Base-by-base conservation (phyloP, 2,329 filamentous ascomycete genomes). In the Arthrobotrys entomopaga region DNA sequence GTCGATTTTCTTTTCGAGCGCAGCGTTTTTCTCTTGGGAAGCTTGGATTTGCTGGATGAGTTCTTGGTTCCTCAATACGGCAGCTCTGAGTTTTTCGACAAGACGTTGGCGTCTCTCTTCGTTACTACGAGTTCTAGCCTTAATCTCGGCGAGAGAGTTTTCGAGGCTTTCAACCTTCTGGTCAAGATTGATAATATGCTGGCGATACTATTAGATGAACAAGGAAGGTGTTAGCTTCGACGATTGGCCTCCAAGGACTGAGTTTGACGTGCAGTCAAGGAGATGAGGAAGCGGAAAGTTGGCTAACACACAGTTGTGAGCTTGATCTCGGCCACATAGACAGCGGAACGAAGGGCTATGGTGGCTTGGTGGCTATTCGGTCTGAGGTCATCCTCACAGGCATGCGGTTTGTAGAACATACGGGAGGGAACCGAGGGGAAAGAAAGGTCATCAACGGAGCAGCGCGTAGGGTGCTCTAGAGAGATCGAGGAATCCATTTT, bases 251-350 rank as follows among this genome's bases (percentile, higher is more conserved):
- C 29, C 5, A 34, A 3, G 29, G 10, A 6, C 29, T 34, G 10
- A 34, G 6, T 34, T 10, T 34, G 29, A 34, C 10, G 29, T 10
- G 2, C 29, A 6, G 29, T 8, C 6, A 34, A 34, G 29, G 29
- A 7, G 24, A 26, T 26, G 7, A 34, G 26, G 3, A 34, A 6
- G n/a, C n/a, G n/a, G 5, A 34, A 34, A 34, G 29, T 5, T 16
- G n/a, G 13, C 1, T 7, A n/a, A 46, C 59, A 42, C 24, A 63
- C 59, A 4, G 48, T 10, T 20, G 1, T 42, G 16, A 26, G 24
- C 52, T 63, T 52, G 15, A 13, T 6, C 19, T 63, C 59, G 11
- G 59, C 59, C n/a, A 50, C 22, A 24, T 52, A 53, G 2, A 63
- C 26, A 19, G 59, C 43, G 1, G 43, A 29, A 8, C 59, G 24